Evolutionary conservation across 495 filamentous ascomycete species (phyloP).

Genomic region (Bombardia bombarda): DNA sequence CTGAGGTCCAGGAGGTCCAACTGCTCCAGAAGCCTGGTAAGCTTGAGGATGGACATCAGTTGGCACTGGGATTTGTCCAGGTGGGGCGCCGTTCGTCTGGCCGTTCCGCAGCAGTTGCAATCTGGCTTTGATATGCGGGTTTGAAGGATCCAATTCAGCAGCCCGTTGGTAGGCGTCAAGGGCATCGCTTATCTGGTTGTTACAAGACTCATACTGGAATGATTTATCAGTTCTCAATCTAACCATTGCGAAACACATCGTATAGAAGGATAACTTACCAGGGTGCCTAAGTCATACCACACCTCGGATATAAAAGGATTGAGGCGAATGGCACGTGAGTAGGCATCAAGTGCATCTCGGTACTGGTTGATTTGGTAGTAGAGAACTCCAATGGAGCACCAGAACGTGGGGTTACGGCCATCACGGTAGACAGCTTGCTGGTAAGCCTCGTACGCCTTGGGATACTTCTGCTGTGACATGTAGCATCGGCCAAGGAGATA

Average conservation of each 20-base stretch:
- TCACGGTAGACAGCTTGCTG: constrained; percentile 98
- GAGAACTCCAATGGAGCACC: constrained; percentile 98
- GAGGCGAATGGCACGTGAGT: constrained; percentile 93
- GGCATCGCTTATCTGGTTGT: constrained; percentile 96
- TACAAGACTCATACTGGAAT: constrained; percentile 93
- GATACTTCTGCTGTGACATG: constrained; percentile 99
- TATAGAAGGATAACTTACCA: constrained; percentile 55
- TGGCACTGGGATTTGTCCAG: constrained; percentile 40
- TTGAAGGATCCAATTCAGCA: constrained; percentile 85
- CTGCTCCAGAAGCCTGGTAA: constrained; percentile 63
- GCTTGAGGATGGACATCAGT: constrained; percentile 63
- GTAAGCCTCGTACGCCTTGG: constrained; percentile 98
- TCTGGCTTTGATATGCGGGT: constrained; percentile 93
- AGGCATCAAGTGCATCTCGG: constrained; percentile 94
- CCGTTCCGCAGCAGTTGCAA: constrained; percentile 78
- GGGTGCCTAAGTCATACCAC: constrained; percentile 96
- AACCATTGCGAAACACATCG: too few species aligned
- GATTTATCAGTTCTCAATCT: too few species aligned
- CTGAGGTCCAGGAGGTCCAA: constrained; percentile 69
- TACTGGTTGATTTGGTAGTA: constrained; percentile 99
- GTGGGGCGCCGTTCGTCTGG: constrained; percentile 60
- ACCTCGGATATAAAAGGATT: constrained; percentile 99
- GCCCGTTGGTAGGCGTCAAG: constrained; percentile 93
- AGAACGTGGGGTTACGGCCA: constrained; percentile 97
- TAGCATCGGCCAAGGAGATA: constrained; percentile 96